Evolutionary conservation across 176 grass and related monocot species (phyloP).

Genomic region (Triticum urartu): DNA sequence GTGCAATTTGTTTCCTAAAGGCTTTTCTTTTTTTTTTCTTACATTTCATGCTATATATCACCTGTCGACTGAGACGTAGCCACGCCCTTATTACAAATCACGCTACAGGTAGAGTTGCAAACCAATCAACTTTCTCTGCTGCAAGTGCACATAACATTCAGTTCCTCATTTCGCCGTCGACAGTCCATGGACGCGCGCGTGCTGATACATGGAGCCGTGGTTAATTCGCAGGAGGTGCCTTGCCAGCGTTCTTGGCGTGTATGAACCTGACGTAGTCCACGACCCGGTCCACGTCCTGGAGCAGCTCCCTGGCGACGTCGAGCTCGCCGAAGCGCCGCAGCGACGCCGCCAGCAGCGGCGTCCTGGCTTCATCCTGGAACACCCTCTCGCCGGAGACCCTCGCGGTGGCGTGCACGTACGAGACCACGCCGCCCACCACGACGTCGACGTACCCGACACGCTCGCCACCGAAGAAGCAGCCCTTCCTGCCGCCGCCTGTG

Average conservation of each 20-base stretch:
- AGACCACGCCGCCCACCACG: slow-evolving; percentile 4
- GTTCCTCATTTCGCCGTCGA: no score
- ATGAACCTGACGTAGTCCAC: not conserved
- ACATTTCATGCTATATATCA: no score
- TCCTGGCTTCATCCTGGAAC: slow-evolving; percentile 11
- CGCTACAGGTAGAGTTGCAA: no score
- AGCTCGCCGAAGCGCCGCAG: slow-evolving; percentile 29
- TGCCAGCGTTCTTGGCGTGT: not conserved
- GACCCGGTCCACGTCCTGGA: slow-evolving; percentile 7
- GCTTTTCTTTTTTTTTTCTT: no score
- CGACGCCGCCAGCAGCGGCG: slow-evolving; percentile 42
- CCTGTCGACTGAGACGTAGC: no score
- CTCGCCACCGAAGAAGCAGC: slow-evolving; percentile 48
- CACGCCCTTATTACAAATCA: no score
- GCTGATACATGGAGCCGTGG: no score
- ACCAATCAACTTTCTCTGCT: no score
- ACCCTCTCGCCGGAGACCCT: not conserved
- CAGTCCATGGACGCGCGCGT: no score
- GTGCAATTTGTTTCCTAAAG: no score
- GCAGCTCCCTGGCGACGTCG: slow-evolving; percentile 19
- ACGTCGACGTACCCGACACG: slow-evolving; percentile 50
- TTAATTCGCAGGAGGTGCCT: no score
- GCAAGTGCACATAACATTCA: no score
- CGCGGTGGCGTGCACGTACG: not conserved
- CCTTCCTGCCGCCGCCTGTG: not conserved